These are phyloP conservation scores for Penicillium ochrochloron DNA, from an alignment of 495 filamentous ascomycete species.

Conservation along the genomic window DNA sequence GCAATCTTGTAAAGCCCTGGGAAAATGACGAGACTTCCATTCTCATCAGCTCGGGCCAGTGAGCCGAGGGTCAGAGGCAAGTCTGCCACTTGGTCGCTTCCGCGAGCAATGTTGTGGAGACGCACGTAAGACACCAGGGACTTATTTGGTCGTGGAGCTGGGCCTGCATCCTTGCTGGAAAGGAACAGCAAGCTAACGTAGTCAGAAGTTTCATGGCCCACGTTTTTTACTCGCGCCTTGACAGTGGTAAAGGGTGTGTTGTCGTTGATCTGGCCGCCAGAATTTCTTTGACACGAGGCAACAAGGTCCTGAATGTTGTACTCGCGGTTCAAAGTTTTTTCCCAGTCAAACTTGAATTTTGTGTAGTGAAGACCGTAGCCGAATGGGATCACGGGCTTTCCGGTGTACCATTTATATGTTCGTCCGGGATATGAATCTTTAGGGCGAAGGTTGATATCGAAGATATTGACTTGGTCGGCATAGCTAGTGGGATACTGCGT, in stretches of 20 bases:
- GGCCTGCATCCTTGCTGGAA: conserved; percentile 49
- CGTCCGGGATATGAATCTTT: conserved; percentile 38
- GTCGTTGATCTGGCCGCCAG: conserved; percentile 10
- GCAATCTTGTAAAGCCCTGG: conserved; percentile 60
- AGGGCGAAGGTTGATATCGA: conserved; percentile 55
- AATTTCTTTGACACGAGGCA: conserved; percentile 13
- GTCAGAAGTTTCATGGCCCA: conserved; percentile 54
- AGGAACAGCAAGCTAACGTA: conserved; percentile 60
- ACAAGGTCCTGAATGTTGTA: conserved; percentile 17
- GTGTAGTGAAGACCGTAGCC: conserved; percentile 55
- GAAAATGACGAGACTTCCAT: conserved; percentile 60
- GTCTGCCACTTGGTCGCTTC: conserved; percentile 30
- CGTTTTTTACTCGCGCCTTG: conserved; percentile 49
- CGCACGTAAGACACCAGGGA: conserved; percentile 57
- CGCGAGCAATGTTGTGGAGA: conserved; percentile 45
- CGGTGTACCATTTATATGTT: conserved; percentile 61
- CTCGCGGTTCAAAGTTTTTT: conserved; percentile 3
- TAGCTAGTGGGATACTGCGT: conserved; percentile 60
- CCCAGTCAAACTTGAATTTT: conserved; percentile 28
- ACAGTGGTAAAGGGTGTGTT: conserved; percentile 40
- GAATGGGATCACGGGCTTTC: conserved; percentile 50
- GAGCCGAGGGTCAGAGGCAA: conserved; percentile 57
- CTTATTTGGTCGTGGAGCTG: conserved; percentile 60
- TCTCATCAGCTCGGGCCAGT: conserved; percentile 57
- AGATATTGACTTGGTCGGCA: conserved; percentile 52